Percentiles rank a stretch among this genome's conserved stretches.
phyloP scores from a whole-genome alignment of 2,329 filamentous ascomycete species.

The Aspergillus versicolor region DNA sequence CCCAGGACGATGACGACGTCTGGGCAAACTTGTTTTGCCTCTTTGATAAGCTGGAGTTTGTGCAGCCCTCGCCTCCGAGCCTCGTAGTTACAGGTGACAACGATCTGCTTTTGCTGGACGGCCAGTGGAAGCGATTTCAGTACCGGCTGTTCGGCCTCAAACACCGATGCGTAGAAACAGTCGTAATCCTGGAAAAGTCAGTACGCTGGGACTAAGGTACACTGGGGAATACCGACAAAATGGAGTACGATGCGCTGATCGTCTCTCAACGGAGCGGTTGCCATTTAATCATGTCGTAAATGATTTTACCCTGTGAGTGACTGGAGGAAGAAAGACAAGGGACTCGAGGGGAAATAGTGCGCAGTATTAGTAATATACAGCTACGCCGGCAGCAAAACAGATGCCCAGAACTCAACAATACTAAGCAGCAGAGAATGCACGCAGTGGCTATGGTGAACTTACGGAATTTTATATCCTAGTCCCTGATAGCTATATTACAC shows the following conservation, averaged over 20 bases:
- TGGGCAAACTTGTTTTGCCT: slow-evolving; percentile 77
- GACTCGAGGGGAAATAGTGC: not conserved
- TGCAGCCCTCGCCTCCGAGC: slow-evolving; percentile 64
- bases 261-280: slow-evolving; percentile 41
- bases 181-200: slow-evolving; percentile 44
- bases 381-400: not conserved
- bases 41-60: slow-evolving; percentile 82
- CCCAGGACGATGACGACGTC: slow-evolving; percentile 83
- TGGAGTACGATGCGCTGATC: slow-evolving; percentile 73
- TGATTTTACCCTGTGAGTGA: not conserved
- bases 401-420: not conserved
- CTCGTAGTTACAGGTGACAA: slow-evolving; percentile 92
- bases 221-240: slow-evolving; percentile 59
- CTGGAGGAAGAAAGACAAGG: not conserved
- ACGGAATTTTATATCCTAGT: too few species aligned
- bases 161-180: slow-evolving; percentile 92
- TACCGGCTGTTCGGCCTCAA: slow-evolving; percentile 75
- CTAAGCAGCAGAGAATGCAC: not conserved
- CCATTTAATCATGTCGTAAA: slow-evolving; percentile 13
- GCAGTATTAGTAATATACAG: not conserved
- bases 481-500: too few species aligned
- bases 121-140: slow-evolving; percentile 74
- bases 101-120: slow-evolving; percentile 88
- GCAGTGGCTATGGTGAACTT: not conserved
- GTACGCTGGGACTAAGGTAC: not conserved